Evolutionary conservation across 2,329 filamentous ascomycete species (phyloP), one percentile per base, ranked within the genome.

Genomic region (Trichoderma sp.): DNA sequence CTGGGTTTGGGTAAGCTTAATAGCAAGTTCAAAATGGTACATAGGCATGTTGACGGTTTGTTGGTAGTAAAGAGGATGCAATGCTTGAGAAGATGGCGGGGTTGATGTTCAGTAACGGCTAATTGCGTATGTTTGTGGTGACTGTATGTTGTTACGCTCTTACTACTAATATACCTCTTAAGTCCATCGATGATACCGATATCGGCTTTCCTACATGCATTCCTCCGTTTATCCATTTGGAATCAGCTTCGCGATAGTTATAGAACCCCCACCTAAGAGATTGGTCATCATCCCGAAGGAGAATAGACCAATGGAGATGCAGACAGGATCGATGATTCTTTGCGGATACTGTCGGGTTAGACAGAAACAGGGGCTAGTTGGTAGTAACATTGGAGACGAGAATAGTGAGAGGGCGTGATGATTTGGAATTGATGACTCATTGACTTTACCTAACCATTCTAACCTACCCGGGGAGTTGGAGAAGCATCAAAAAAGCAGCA

Each of bases 21-120:
- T 75, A 59, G 69, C 74, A 14, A 74, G 74, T 60, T 75, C 74
- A 24, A 75, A 75, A 12, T 75, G 69, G 18, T 75, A 75, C 12
- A 59, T 75, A 16, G 74, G 74, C 74, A 75, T 75, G 1, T 24
- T 74, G 68, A 33, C 0, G 27, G 18, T 21, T 65, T 45, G 4
- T 12, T 6, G 5, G 14, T n/a, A 4, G 9, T 6, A 21, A 21
- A 29, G 1, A 8, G 4, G 14, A 59, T n/a, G 31, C 18, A 18
- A 8, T 59, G 8, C 8, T 18, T 29, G 21, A 35, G 16, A 14
- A 8, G 14, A 21, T n/a, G 21, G 21, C 21, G 67, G 24, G n/a
- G 27, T 33, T 24, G 14, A 27, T 29, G 14, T 2, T 7, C 18
- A 31, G 21, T 53, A 9, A 60, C 2, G 7, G n/a, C 24, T 31